Evolutionary conservation across 176 grass and related monocot genomes (phyloP), one percentile per base, ranked within the genome.

Genomic region (Oryza punctata): DNA sequence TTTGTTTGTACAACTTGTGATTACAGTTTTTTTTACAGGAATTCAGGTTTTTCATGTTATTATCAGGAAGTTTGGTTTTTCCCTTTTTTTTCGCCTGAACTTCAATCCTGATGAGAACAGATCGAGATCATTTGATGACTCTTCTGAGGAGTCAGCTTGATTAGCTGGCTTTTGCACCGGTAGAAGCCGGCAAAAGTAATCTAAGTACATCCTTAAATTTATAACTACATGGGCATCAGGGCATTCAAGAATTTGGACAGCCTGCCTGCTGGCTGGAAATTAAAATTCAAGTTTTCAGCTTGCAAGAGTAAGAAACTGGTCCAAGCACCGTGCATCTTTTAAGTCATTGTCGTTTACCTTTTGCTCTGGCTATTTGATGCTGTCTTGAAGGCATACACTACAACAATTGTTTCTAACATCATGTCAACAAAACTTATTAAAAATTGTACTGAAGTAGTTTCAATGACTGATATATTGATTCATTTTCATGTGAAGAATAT

Each of bases 121-220:
- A 18, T 16, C 47, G 15, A 16, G 13, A 50, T 6, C 15, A 18
- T 16, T 50, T 50, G 14, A 50, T 50, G 47, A 57, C 16, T 19
- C 19, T 57, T 21, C 18, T 57, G 52, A 10, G 59, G 46, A 61
- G 65, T 61, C 83, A 29, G 49, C n/a, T 85, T 21, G 19, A 57
- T 54, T 80, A 32, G 77, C 84, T 79, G 84, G 59, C 77, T 57
- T 57, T 26, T 66, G 84, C 65, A 67, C 24, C 75, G 38, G 84
- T 65, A 61, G 67, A 75, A 72, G 50, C 67, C 52, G 67, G 74
- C 66, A 85, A 64, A 70, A 57, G 84, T 29, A 86, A 79, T 29
- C 29, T 35, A 66, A 57, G 84, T 86, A 80, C 84, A 13, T 13
- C 43, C 45, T 38, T 40, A 65, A 65, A 28, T 38, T 65, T 37